phyloP scores from a whole-genome alignment of 805 yeast species.

The Cyberlindnera mississippiensis region DNA sequence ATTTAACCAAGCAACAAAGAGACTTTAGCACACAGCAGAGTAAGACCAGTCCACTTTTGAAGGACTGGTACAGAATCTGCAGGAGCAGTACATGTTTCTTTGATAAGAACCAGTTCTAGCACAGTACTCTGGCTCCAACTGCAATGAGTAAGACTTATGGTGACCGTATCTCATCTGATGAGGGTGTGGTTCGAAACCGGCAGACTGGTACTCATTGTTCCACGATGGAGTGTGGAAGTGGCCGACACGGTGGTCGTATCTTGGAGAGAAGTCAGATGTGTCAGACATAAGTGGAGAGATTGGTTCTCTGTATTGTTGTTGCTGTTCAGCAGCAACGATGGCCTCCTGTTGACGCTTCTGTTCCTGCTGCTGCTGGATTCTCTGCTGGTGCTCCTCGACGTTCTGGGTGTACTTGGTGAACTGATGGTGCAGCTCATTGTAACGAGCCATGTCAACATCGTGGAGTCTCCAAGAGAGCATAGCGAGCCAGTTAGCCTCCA shows the following conservation, averaged over 20 bases:
- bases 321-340: constrained; percentile 8
- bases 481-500: constrained; percentile 69
- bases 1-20: not conserved
- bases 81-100: constrained; percentile 21
- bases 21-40: constrained; percentile 5
- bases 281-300: constrained; percentile 22
- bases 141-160: constrained; percentile 18
- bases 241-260: constrained; percentile 6
- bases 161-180: constrained; percentile 13
- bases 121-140: constrained; percentile 23
- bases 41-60: constrained; percentile 24
- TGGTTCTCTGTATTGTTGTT: constrained; percentile 17
- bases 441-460: constrained; percentile 29
- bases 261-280: constrained; percentile 20
- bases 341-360: constrained; percentile 13
- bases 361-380: constrained; percentile 11
- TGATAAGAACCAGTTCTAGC: constrained; percentile 24
- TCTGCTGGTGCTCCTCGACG: constrained; percentile 22
- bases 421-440: constrained; percentile 21
- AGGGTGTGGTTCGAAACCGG: constrained; percentile 14
- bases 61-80: constrained; percentile 23
- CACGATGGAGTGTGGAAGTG: constrained; percentile 13
- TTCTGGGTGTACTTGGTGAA: constrained; percentile 24
- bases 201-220: constrained; percentile 14
- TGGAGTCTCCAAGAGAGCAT: constrained; percentile 58